Conservation (phyloP, 2,329 filamentous ascomycete species). For the Rugonectria rugulosa region DNA sequence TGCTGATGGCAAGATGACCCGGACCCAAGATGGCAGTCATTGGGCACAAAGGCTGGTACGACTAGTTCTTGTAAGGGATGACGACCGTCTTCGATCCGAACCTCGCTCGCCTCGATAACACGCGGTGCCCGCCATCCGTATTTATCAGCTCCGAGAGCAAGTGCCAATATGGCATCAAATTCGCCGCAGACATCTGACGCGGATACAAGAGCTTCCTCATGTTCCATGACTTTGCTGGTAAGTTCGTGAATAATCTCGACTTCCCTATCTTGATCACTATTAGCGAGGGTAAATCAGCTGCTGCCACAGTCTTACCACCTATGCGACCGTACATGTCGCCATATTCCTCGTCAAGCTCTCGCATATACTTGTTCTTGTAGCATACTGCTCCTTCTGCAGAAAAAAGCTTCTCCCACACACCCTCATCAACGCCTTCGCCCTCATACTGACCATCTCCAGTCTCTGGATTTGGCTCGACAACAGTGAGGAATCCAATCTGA, state of each 20-base stretch:
- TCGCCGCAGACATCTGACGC: constrained; percentile 87
- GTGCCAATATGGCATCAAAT: constrained; percentile 83
- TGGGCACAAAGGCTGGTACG: constrained; percentile 82
- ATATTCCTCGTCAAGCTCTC: constrained; percentile 78
- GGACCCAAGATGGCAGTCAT: constrained; percentile 75
- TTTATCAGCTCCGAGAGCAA: constrained; percentile 77
- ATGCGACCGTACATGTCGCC: constrained; percentile 89
- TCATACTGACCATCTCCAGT: constrained; percentile 69
- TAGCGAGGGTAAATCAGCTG: constrained; percentile 19
- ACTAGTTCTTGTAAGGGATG: constrained; percentile 88
- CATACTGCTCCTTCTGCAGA: constrained; percentile 74
- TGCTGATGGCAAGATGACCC: constrained; percentile 51
- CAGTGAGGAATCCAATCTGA: constrained; percentile 88
- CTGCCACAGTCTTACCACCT: constrained; percentile 63
- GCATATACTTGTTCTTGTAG: constrained; percentile 87
- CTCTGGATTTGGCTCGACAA: constrained; percentile 62
- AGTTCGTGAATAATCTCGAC: constrained; percentile 87
- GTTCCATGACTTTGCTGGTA: constrained; percentile 72
- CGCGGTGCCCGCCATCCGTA: constrained; percentile 75
- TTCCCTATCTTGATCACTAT: constrained; percentile 70
- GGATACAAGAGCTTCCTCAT: constrained; percentile 69
- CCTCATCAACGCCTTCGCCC: constrained; percentile 62
- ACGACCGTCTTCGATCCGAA: constrained; percentile 79
- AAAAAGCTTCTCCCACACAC: constrained; percentile 82
- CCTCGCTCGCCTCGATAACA: constrained; percentile 73